These are phyloP conservation scores for Camelina sativa DNA, from an alignment of 345 rosid genomes.

Conservation along the genomic window DNA sequence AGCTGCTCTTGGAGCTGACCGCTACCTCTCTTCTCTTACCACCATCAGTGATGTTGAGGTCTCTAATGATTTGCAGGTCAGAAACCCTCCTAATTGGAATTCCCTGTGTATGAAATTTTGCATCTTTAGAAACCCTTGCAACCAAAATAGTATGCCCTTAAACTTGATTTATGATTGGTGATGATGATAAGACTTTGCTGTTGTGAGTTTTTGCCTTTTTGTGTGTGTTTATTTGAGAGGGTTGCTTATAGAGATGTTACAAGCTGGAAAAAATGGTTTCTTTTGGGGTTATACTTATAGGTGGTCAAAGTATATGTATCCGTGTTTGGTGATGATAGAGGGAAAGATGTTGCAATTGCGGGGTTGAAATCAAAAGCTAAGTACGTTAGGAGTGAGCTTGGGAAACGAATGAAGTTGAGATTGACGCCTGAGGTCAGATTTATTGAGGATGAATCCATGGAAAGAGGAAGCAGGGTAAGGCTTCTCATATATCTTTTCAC, in stretches of 20 bases:
- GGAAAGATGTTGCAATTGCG: constrained; percentile 83
- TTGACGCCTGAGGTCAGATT: constrained; percentile 90
- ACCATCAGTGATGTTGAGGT: constrained; percentile 87
- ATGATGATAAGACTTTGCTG: not conserved
- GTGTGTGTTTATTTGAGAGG: not conserved
- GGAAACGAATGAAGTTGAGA: constrained; percentile 88
- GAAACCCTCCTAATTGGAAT: not conserved
- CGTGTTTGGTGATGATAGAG: constrained; percentile 95
- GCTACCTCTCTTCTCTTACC: constrained; percentile 82
- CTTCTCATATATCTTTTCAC: constrained; percentile 1
- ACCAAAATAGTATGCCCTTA: not conserved
- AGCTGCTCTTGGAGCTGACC: constrained; percentile 86
- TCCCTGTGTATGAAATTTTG: constrained; percentile 9
- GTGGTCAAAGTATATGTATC: constrained; percentile 95
- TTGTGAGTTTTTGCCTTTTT: not conserved
- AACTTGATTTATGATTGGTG: not conserved
- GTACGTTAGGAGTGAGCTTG: constrained; percentile 77
- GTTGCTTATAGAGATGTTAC: not conserved
- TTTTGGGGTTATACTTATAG: constrained; percentile 42
- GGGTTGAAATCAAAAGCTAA: constrained; percentile 85
- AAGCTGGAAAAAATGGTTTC: not conserved
- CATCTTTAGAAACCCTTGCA: constrained; percentile 6
- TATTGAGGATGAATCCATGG: constrained; percentile 83
- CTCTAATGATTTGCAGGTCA: constrained; percentile 82
- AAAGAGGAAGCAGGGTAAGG: constrained; percentile 93